Evolutionary conservation across 345 rosid species (phyloP).

Genomic region (Corchorus capsularis): DNA sequence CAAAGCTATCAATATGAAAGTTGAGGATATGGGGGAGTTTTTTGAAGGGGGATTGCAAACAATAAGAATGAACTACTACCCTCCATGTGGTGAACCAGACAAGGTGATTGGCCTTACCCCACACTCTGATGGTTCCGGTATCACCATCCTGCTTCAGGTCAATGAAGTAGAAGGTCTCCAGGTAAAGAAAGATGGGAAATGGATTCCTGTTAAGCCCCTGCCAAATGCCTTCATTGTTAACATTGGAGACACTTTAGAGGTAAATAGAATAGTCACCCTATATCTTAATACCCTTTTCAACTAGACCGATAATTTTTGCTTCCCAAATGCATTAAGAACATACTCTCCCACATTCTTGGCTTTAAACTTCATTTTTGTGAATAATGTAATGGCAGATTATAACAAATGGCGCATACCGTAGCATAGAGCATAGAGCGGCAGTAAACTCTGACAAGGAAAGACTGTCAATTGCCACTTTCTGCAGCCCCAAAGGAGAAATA

Average conservation of each 20-base stretch:
- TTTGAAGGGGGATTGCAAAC: slow-evolving; percentile 35
- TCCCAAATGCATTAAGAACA: too few species aligned
- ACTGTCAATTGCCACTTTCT: slow-evolving; percentile 38
- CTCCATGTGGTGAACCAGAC: slow-evolving; percentile 35
- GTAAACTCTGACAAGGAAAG: slow-evolving; percentile 37
- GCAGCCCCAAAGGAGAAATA: slow-evolving; percentile 35
- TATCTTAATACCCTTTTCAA: background rate
- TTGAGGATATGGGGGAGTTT: slow-evolving; percentile 34
- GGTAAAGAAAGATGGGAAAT: slow-evolving; percentile 35
- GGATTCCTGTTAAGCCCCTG: slow-evolving; percentile 39
- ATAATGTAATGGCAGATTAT: slow-evolving; percentile 36
- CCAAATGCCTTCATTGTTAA: slow-evolving; percentile 42
- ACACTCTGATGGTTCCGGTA: slow-evolving; percentile 32
- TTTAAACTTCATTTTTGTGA: background rate
- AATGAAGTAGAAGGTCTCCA: slow-evolving; percentile 39
- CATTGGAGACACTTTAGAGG: slow-evolving; percentile 41
- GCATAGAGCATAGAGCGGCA: slow-evolving; percentile 51
- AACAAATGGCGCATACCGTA: slow-evolving; percentile 44
- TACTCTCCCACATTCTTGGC: background rate
- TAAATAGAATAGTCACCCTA: slow-evolving; percentile 1
- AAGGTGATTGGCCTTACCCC: slow-evolving; percentile 36
- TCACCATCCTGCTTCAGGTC: slow-evolving; percentile 36
- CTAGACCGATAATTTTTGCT: background rate
- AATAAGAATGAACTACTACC: slow-evolving; percentile 40
- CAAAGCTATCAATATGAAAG: slow-evolving; percentile 28